Base-by-base conservation (phyloP, 192 early-diverging fungal species). In the Entophlyctis luteolus region DNA sequence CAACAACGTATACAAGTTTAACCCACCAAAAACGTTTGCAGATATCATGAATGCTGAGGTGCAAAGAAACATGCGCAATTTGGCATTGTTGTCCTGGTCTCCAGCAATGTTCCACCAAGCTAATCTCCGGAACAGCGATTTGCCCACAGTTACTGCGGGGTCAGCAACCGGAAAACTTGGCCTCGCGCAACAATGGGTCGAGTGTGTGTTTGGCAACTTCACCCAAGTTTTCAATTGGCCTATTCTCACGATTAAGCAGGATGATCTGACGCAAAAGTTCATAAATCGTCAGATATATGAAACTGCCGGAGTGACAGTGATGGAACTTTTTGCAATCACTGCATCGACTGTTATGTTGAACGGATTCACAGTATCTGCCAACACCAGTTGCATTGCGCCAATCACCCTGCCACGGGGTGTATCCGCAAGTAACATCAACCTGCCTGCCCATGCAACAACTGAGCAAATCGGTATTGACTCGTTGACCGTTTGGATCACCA, bases 191-290 rank as follows among this genome's bases (percentile, higher is more conserved):
- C n/a, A n/a, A n/a, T n/a, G 65, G 65, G 59, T 65, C 35, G 65
- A 67, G 27, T 18, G 12, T 27, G 59, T 67, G 31, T 33, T 67
- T n/a, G 27, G 14, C 5, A 67, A 67, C 31, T 65, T 67, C 8
- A 28, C 42, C 52, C 59, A 67, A 36, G 55, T 59, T 36, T 23
- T 27, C 8, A 65, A 8, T 8, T 67, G 65, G 65, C 65, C 65
- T 35, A 67, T 67, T 23, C 18, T 67, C 60, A 63, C 65, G 22
- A 23, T 55, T 36, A 67, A 67, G 60, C n/a, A 50, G 8, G 65
- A 62, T 36, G 62, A 63, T 14, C 23, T 63, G 18, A 32, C 52
- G 10, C 14, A 29, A 10, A 32, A 22, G 46, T 63, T 63, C 57
- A 14, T 18, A 53, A 63, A 63, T 14, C 5, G 62, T 6, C 10